A percentile compares a stretch with the other conserved stretches of the same genome.
phyloP scores from a whole-genome alignment of 305 asterid genomes.

The Solanum chacoense region DNA sequence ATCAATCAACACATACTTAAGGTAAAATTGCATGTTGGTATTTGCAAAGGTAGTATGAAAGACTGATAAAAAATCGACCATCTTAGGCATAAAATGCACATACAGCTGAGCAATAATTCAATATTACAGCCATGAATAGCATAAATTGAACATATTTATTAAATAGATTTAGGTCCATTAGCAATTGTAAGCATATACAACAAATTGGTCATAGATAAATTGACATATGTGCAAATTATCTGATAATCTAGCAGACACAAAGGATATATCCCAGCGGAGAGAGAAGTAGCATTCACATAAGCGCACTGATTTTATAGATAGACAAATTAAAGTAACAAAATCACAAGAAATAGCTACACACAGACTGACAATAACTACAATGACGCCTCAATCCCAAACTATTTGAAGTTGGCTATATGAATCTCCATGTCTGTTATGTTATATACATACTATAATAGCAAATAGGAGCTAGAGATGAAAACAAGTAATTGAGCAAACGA shows the following conservation, averaged over 20 bases:
- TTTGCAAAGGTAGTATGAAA: neutral
- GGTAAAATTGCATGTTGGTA: neutral
- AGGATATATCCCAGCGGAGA: neutral
- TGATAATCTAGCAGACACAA: neutral
- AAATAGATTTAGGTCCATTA: neutral
- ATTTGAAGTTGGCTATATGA: neutral
- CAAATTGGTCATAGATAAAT: neutral
- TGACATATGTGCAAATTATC: neutral
- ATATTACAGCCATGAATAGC: neutral
- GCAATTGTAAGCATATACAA: neutral
- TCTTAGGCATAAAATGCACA: neutral
- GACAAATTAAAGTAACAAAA: neutral
- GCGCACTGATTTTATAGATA: neutral
- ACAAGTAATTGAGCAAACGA: neutral
- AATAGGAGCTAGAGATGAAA: neutral
- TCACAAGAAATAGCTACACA: neutral
- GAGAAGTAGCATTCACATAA: neutral
- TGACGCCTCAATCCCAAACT: neutral
- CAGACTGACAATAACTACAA: neutral
- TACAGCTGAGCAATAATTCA: neutral
- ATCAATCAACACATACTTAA: neutral
- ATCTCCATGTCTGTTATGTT: neutral
- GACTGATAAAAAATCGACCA: neutral
- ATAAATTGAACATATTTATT: neutral
- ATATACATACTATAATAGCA: neutral